These are phyloP conservation scores for Lipomyces lipofer DNA, from an alignment of 805 yeast species.

Conservation along the genomic window DNA sequence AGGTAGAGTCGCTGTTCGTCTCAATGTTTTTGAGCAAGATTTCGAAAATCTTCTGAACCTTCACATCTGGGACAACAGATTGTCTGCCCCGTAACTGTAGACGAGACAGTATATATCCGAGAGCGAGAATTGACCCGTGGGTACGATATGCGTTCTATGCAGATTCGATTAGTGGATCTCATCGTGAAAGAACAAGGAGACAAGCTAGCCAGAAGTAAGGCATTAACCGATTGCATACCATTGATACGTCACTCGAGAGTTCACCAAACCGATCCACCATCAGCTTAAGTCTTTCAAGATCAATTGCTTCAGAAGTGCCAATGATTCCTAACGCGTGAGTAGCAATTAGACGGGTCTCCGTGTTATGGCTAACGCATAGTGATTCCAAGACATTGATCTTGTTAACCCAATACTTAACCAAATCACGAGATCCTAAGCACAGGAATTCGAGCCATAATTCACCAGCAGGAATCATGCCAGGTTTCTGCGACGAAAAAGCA, in stretches of 20 bases:
- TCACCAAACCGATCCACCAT: conserved; percentile 2
- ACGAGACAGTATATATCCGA: conserved; percentile 52
- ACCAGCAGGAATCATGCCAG: conserved; percentile 27
- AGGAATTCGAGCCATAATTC: conserved; percentile 36
- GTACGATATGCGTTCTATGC: no score
- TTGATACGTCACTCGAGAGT: no score
- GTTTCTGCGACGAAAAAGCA: conserved; percentile 13
- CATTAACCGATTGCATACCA: no score
- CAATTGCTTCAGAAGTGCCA: conserved; percentile 4
- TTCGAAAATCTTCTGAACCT: conserved; percentile 61
- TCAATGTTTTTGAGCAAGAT: conserved; percentile 9
- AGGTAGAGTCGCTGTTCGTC: background rate
- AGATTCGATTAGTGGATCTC: no score
- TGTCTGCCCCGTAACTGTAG: conserved; percentile 42
- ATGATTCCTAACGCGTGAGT: conserved; percentile 49
- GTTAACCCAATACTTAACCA: conserved; percentile 26
- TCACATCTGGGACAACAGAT: conserved; percentile 40
- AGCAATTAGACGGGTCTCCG: conserved; percentile 37
- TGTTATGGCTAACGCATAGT: conserved; percentile 23
- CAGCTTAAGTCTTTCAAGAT: background rate
- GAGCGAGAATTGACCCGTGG: conserved; percentile 37
- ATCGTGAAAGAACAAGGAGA: no score
- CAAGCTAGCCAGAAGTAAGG: no score
- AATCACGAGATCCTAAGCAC: conserved; percentile 33
- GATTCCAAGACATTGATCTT: conserved; percentile 19